Base-by-base conservation (phyloP, 805 yeast species). In the Metschnikowia continentalis region DNA sequence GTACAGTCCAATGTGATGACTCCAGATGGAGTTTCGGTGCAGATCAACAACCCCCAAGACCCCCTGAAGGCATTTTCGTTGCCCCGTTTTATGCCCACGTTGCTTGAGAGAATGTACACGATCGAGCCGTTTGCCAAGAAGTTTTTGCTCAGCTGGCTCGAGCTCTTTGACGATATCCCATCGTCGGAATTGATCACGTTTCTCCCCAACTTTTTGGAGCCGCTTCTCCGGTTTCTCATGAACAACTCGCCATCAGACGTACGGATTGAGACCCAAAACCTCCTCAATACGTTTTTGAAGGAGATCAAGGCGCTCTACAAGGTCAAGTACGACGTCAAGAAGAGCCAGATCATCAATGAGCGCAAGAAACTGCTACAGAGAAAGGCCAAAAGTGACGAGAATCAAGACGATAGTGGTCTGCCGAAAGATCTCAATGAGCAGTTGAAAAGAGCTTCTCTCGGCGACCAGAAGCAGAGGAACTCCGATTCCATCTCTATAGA, bases 141-240 rank as follows among this genome's bases (percentile, higher is more conserved):
- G 71, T 94, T 94, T 61, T 72, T 94, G 50, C 92, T 94, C 11
- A 88, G 95, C 47, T 94, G 99, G 99, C 77, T 94, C 44, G 86
- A 90, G 56, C 79, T 94, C n/a, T 74, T 94, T 45, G 94, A 92
- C 67, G 90, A 94, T 10, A 89, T 91, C 6, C 98, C 99, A 0
- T 95, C 92, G 48, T 74, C 92, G 48, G 97, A 92, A 60, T 72
- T 94, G 51, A 82, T 94, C 17, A 80, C 95, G 0, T 94, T 87
- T 63, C 72, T 94, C 44, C 97, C 99, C 1, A 87, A 91, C 36
- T 90, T 94, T 64, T 73, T 94, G 37, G 94, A 90, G 45, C 97
- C 94, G 0, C 71, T 92, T 54, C 74, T 92, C 42, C 78, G 84
- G 17, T 92, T 89, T 60, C 72, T 92, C 43, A 70, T 67, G 66